Conservation (phyloP, 2,329 filamentous ascomycete genomes). For the Colletotrichum navitas region DNA sequence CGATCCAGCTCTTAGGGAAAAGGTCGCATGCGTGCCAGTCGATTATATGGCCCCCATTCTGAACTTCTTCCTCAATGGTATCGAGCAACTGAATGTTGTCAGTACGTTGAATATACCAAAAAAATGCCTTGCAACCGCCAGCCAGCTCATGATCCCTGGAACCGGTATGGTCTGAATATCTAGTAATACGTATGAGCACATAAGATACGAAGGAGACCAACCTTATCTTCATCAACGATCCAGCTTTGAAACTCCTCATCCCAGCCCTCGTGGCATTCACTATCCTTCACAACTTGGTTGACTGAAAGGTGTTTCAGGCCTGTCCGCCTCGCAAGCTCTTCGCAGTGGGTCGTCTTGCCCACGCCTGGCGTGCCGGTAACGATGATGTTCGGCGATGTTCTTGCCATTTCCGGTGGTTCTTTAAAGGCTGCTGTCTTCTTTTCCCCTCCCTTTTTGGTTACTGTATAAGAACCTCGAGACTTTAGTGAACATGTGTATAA, state of each 20-base stretch:
- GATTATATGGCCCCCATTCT: constrained; percentile 86
- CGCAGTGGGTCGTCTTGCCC: constrained; percentile 94
- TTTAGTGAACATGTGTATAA: neutral
- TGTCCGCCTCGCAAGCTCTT: constrained; percentile 80
- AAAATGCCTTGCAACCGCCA: neutral
- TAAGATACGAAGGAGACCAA: constrained; percentile 53
- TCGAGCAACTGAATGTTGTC: constrained; percentile 78
- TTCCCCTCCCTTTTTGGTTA: neutral
- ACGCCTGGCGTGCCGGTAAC: constrained; percentile 96
- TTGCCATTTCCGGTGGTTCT: constrained; percentile 44
- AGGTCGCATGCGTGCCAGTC: constrained; percentile 99
- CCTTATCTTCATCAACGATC: constrained; percentile 98
- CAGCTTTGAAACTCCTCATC: constrained; percentile 88
- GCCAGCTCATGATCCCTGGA: neutral
- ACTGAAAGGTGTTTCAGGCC: constrained; percentile 87
- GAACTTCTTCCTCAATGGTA: constrained; percentile 84
- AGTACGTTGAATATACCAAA: neutral
- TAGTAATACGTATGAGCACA: neutral
- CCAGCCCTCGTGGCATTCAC: constrained; percentile 87
- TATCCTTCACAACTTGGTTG: constrained; percentile 92
- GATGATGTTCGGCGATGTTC: constrained; percentile 85
- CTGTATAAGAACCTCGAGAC: neutral
- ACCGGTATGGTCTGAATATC: neutral
- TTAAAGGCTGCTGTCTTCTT: neutral
- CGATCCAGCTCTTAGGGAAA: constrained; percentile 93